Conservation (phyloP, 2,329 filamentous ascomycete species). For the Macrophomina phaseolina region DNA sequence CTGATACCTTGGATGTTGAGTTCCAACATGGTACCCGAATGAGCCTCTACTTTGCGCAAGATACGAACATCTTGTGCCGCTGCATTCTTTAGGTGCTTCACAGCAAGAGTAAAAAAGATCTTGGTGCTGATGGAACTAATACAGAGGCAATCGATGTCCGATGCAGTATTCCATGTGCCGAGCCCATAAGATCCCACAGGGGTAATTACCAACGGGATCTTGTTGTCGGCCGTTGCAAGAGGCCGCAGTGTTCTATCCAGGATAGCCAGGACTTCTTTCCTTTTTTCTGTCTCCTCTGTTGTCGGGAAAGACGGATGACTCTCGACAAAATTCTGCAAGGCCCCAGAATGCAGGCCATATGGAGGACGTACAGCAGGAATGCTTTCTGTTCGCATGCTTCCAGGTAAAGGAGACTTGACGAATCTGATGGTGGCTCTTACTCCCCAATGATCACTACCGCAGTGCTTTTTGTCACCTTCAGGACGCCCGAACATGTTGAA, state of each 20-base stretch:
- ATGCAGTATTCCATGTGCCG: conserved; percentile 64
- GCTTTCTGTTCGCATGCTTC: conserved; percentile 3
- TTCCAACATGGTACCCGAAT: conserved; percentile 68
- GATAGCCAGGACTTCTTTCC: conserved; percentile 54
- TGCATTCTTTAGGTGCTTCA: conserved; percentile 60
- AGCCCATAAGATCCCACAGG: conserved; percentile 71
- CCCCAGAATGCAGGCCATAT: conserved; percentile 32
- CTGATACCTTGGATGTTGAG: conserved; percentile 63
- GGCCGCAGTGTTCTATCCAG: conserved; percentile 54
- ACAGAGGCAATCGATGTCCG: conserved; percentile 70
- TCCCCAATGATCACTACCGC: conserved; percentile 61
- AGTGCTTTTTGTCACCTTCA: conserved; percentile 33
- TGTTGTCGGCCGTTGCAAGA: conserved; percentile 30
- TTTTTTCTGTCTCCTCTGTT: conserved; percentile 48
- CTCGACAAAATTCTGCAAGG: conserved; percentile 48
- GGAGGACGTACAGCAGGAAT: neutral
- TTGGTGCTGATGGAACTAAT: conserved; percentile 66
- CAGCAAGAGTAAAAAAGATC: conserved; percentile 66
- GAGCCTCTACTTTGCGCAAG: conserved; percentile 63
- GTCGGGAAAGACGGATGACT: conserved; percentile 55
- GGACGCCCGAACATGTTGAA: conserved; percentile 66
- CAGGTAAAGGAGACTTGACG: neutral
- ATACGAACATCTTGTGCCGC: conserved; percentile 54
- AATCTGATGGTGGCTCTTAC: conserved; percentile 46
- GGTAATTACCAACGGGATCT: conserved; percentile 57